Percentiles rank a stretch among this genome's conserved stretches.
These are phyloP conservation scores for Fusarium sp. DNA, from an alignment of 2,329 filamentous ascomycete genomes.

Conservation along the genomic window DNA sequence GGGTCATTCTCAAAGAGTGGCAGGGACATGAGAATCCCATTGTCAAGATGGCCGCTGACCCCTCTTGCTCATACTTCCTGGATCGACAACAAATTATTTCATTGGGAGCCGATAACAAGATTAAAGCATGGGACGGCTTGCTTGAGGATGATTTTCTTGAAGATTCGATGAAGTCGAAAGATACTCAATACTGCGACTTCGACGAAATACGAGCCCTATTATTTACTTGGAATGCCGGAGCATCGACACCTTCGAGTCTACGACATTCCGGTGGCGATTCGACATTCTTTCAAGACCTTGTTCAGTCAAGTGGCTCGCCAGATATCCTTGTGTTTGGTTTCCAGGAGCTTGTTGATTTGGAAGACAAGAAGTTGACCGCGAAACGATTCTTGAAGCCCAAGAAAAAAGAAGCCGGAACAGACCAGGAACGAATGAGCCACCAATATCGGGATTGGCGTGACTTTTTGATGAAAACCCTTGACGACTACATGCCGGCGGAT, in stretches of 20 bases:
- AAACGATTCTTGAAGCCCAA: conserved; percentile 93
- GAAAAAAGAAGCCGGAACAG: conserved; percentile 82
- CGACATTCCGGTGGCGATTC: conserved; percentile 77
- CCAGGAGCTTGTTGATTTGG: conserved; percentile 96
- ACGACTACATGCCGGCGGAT: conserved; percentile 82
- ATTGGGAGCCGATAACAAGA: conserved; percentile 85
- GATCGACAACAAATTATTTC: conserved; percentile 88
- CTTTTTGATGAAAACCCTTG: conserved; percentile 83
- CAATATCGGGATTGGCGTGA: conserved; percentile 98
- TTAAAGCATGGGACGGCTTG: conserved; percentile 92
- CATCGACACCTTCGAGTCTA: conserved; percentile 88
- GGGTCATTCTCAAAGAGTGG: conserved; percentile 95
- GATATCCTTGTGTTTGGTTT: conserved; percentile 97
- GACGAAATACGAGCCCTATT: conserved; percentile 82
- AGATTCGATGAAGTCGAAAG: conserved; percentile 84
- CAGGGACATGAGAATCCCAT: conserved; percentile 88
- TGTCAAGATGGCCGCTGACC: conserved; percentile 80
- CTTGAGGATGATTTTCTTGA: conserved; percentile 97
- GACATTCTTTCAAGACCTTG: conserved; percentile 82
- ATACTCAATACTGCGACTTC: conserved; percentile 87
- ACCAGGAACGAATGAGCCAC: conserved; percentile 93
- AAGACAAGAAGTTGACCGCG: conserved; percentile 97
- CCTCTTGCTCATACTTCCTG: conserved; percentile 84
- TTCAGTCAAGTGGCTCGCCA: conserved; percentile 80
- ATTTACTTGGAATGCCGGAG: conserved; percentile 97